A percentile compares a stretch with the other conserved stretches of the same genome.
Evolutionary conservation across 2,329 filamentous ascomycete genomes (phyloP).

Genomic region (Ceratocystis harringtonii): DNA sequence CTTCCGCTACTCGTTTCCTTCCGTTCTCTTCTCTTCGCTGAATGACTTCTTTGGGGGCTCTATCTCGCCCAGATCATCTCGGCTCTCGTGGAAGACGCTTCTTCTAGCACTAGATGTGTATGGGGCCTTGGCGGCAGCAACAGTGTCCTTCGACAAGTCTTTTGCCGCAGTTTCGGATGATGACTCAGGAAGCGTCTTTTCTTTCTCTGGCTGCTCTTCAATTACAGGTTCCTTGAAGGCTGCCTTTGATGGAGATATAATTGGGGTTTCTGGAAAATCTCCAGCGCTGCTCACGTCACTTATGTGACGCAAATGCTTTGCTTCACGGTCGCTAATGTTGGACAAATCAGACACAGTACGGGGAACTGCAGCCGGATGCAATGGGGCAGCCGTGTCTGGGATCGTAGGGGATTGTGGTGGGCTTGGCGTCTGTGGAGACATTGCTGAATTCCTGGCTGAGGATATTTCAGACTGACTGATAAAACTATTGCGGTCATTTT

Average conservation of each 20-base stretch:
- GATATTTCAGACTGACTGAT: slow-evolving; percentile 4
- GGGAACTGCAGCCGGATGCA: not conserved
- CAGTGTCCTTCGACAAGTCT: not conserved
- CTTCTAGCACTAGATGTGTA: slow-evolving; percentile 20
- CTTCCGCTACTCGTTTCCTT: not conserved
- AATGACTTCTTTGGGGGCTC: not conserved
- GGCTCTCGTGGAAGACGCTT: slow-evolving; percentile 26
- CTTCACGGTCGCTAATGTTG: slow-evolving; percentile 28
- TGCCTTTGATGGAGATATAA: not conserved
- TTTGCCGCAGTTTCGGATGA: not conserved
- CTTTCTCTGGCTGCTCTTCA: slow-evolving; percentile 2
- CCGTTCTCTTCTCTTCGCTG: not conserved
- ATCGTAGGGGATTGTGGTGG: slow-evolving; percentile 6
- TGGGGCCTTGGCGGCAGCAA: not conserved
- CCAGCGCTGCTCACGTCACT: slow-evolving; percentile 27
- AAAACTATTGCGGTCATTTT: not conserved
- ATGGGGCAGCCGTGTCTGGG: not conserved
- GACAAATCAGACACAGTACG: slow-evolving; percentile 29
- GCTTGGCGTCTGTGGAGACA: slow-evolving; percentile 2
- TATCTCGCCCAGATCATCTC: slow-evolving; percentile 23
- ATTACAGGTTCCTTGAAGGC: not conserved
- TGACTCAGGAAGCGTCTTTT: not conserved
- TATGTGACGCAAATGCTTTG: slow-evolving; percentile 28
- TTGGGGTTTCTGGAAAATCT: not conserved
- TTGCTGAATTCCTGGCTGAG: not conserved